Base-by-base conservation (phyloP, 2,329 filamentous ascomycete species). In the Coniochaeta prunicola region DNA sequence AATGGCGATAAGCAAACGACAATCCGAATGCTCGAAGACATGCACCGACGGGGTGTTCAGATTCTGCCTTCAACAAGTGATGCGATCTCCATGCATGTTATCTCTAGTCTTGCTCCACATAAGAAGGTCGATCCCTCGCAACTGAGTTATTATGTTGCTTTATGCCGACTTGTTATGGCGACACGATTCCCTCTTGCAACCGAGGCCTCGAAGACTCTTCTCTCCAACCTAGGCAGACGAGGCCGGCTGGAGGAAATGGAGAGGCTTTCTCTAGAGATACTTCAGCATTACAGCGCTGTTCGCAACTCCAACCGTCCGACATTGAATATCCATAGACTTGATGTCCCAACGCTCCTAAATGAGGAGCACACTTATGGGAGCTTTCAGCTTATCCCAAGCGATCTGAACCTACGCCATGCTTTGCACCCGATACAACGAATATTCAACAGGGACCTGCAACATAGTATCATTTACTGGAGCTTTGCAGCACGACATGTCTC, bases 391-490 rank as follows among this genome's bases (percentile, higher is more conserved):
- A 57, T 77, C 3, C 75, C 76, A 17, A 63, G 69, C 28, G 80
- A 82, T 58, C 67, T 83, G 13, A 71, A 75, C 1, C 66, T 73
- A 26, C 61, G 62, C 10, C 74, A 76, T 57, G 70, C 68, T 1
- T 64, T 73, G 13, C 81, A 84, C 59, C 81, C 81, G 2, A 59
- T 83, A 7, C 73, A 71, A 42, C 71, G 71, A 38, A 69, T 84
- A 21, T 82, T 84, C 61, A 68, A 74, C 45, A 56, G 61, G 12
- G 66, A 65, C 28, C 59, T 81, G 21, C 69, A 80, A 57, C 68
- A 70, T 1, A 66, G 67, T 2, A 71, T 81, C 17, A 61, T 81
- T 9, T 57, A 57, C 15, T 57, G 57, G 31, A 54, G 59, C 53
- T 57, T 45, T 38, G 56, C 26, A 59, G 24, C 60, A 58, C 53